Evolutionary conservation across 257 asterid species (phyloP).

Genomic region (Nicotiana otophora): DNA sequence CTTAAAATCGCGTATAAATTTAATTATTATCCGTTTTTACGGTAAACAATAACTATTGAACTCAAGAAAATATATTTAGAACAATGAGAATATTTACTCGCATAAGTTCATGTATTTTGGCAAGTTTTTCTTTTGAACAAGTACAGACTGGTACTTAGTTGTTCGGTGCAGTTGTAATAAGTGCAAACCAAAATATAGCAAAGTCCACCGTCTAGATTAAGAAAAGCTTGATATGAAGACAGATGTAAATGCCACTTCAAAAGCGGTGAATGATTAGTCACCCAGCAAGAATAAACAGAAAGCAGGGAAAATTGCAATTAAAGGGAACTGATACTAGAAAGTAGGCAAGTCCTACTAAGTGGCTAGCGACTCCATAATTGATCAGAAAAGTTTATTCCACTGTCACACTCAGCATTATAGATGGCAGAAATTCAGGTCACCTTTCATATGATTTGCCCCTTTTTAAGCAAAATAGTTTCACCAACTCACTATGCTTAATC

Average conservation of each 20-base stretch:
- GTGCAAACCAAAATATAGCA: background rate
- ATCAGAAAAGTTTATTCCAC: background rate
- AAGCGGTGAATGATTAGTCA: conserved; percentile 18
- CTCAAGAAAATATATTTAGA: background rate
- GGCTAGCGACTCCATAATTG: background rate
- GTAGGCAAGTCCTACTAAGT: background rate
- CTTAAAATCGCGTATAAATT: no score
- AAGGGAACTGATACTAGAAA: background rate
- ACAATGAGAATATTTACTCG: no score
- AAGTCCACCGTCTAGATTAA: background rate
- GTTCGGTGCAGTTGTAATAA: no score
- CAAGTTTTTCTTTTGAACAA: no score
- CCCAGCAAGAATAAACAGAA: conserved; percentile 24
- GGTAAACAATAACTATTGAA: background rate
- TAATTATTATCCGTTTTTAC: no score
- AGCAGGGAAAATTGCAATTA: conserved; percentile 12
- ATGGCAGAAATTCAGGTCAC: background rate
- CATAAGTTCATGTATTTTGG: no score
- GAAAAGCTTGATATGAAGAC: background rate
- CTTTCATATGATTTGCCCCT: conserved; percentile 5
- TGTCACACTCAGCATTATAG: background rate
- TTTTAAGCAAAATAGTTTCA: conserved; percentile 21
- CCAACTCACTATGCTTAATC: conserved; percentile 36
- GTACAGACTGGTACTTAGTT: no score
- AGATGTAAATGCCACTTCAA: background rate